These are phyloP conservation scores for Plasmodium fragile DNA, from an alignment of 169 alveolate species.

Conservation along the genomic window DNA sequence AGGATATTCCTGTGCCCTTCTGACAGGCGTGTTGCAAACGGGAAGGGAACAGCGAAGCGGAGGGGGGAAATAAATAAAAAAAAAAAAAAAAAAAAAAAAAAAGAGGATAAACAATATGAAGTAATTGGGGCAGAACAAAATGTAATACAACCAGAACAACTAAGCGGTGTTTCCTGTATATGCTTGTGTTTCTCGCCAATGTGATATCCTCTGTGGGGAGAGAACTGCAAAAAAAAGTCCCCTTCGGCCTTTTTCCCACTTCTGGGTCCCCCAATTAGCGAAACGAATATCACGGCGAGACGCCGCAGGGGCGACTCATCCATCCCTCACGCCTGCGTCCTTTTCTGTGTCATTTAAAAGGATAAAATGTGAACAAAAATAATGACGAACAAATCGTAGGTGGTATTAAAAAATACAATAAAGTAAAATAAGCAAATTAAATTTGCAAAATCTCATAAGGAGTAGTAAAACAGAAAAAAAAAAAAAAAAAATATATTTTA, in stretches of 20 bases:
- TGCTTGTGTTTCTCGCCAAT: not conserved
- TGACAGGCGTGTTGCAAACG: not conserved
- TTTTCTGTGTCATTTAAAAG: not conserved
- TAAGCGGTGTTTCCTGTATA: not conserved
- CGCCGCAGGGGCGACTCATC: not conserved
- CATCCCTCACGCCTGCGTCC: not conserved
- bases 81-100: not conserved
- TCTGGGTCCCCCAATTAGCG: not conserved
- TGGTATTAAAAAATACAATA: too few species aligned
- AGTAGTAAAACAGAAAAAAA: conserved; percentile 3
- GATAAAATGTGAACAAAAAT: not conserved
- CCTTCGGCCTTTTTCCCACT: not conserved
- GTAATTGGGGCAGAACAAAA: not conserved
- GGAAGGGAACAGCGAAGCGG: not conserved
- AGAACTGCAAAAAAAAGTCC: not conserved
- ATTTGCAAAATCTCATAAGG: not conserved
- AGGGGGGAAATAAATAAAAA: too few species aligned
- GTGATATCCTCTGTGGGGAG: not conserved
- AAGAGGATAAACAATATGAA: not conserved
- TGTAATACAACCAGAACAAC: not conserved
- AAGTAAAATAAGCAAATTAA: not conserved
- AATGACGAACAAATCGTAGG: not conserved
- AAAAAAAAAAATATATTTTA: not conserved
- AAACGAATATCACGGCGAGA: not conserved
- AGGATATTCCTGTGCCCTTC: not conserved